These are phyloP conservation scores for Ustilago lituana DNA, from an alignment of 1,284 basidiomycete genomes.

Conservation along the genomic window DNA sequence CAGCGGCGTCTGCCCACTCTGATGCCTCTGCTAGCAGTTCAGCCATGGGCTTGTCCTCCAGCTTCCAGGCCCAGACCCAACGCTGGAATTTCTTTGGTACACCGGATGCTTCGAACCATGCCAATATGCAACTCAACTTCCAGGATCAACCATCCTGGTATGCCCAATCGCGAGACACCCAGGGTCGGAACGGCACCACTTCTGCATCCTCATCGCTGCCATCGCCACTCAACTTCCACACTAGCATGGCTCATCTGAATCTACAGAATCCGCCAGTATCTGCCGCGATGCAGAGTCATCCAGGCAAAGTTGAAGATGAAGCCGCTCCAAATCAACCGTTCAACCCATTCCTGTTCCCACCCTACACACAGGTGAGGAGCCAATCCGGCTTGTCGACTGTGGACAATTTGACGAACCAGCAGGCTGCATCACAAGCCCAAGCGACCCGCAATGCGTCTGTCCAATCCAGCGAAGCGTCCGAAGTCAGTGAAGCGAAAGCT, in stretches of 20 bases:
- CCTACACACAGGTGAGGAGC: slow-evolving; percentile 30
- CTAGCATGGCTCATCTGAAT: slow-evolving; percentile 52
- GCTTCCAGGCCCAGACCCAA: slow-evolving; percentile 37
- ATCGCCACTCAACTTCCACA: slow-evolving; percentile 39
- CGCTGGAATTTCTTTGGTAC: slow-evolving; percentile 46
- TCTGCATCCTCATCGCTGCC: slow-evolving; percentile 41
- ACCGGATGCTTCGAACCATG: slow-evolving; percentile 19
- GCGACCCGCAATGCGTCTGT: background rate
- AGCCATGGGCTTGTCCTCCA: slow-evolving; percentile 25
- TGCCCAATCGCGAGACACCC: background rate
- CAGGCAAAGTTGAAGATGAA: slow-evolving; percentile 15
- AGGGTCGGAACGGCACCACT: slow-evolving; percentile 12
- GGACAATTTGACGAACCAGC: slow-evolving; percentile 1
- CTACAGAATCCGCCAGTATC: slow-evolving; percentile 40
- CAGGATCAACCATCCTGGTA: slow-evolving; percentile 21
- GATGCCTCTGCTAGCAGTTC: slow-evolving; percentile 4
- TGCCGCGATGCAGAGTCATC: background rate
- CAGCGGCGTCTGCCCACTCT: slow-evolving; percentile 6
- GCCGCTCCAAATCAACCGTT: slow-evolving; percentile 20
- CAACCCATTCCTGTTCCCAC: slow-evolving; percentile 49
- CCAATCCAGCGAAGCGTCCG: slow-evolving; percentile 28
- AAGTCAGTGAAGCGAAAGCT: slow-evolving; percentile 17
- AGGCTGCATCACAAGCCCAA: background rate
- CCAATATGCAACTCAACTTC: slow-evolving; percentile 33
- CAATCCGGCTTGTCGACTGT: slow-evolving; percentile 3